Evolutionary conservation across 1,284 basidiomycete genomes (phyloP).

Genomic region (Prillingera fragicola): DNA sequence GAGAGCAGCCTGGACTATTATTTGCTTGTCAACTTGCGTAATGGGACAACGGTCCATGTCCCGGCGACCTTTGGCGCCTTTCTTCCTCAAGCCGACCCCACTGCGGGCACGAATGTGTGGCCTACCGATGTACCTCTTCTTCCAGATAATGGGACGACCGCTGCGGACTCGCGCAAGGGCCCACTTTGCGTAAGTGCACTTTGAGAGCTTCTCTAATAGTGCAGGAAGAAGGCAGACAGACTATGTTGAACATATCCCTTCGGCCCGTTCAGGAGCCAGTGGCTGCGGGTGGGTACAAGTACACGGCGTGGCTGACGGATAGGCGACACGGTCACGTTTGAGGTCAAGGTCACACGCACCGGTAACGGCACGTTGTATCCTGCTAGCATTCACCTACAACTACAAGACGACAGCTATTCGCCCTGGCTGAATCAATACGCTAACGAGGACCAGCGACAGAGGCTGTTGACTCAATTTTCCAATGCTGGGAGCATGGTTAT

Average conservation of each 20-base stretch:
- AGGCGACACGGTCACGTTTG: slow-evolving; percentile 15
- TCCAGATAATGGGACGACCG: not conserved
- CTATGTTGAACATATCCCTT: slow-evolving; percentile 17
- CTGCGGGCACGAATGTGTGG: not conserved
- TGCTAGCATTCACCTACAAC: no score
- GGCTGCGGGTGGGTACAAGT: slow-evolving; percentile 11
- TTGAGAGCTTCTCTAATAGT: not conserved
- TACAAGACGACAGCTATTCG: no score
- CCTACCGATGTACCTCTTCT: not conserved
- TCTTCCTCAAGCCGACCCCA: slow-evolving; percentile 8
- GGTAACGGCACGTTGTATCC: no score
- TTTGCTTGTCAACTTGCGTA: slow-evolving; percentile 12
- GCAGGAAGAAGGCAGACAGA: slow-evolving; percentile 20
- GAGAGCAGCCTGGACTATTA: slow-evolving; percentile 28
- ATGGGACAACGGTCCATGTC: slow-evolving; percentile 21
- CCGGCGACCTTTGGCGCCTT: slow-evolving; percentile 25
- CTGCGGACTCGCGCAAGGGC: not conserved
- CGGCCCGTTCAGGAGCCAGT: not conserved
- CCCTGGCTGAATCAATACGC: no score
- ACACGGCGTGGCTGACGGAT: not conserved
- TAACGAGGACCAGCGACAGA: no score
- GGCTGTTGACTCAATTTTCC: no score
- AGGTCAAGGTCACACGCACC: slow-evolving; percentile 13
- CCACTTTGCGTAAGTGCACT: not conserved
- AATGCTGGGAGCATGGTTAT: no score